Evolutionary conservation across 495 filamentous ascomycete genomes (phyloP).

Genomic region (Filosporella fistucella): DNA sequence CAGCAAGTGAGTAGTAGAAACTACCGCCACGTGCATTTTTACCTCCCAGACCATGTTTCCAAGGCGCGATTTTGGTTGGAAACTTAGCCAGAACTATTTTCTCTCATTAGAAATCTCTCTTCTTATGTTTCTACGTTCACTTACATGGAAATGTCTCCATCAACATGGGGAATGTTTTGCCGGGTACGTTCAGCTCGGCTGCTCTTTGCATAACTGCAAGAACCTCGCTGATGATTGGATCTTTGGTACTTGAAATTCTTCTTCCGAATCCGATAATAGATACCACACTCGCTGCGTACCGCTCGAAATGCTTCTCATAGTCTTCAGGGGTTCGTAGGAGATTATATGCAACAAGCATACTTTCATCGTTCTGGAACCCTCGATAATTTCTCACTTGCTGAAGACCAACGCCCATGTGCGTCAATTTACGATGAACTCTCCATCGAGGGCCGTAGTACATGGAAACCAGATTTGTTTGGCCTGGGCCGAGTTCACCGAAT

Average conservation of each 20-base stretch:
- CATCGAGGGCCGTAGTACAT: slow-evolving; percentile 58
- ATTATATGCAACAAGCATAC: slow-evolving; percentile 45
- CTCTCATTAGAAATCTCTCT: slow-evolving; percentile 28
- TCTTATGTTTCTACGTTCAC: background rate
- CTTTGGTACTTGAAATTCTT: slow-evolving; percentile 51
- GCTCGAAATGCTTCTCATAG: slow-evolving; percentile 60
- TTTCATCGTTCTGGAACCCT: slow-evolving; percentile 56
- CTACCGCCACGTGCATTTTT: slow-evolving; percentile 37
- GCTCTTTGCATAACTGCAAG: slow-evolving; percentile 60
- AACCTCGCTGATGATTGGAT: slow-evolving; percentile 56
- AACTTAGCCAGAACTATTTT: slow-evolving; percentile 45
- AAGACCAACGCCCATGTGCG: slow-evolving; percentile 53
- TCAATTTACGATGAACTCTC: slow-evolving; percentile 58
- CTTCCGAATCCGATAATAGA: slow-evolving; percentile 60
- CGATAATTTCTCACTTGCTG: slow-evolving; percentile 58
- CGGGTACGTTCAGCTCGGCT: slow-evolving; percentile 61
- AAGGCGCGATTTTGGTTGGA: slow-evolving; percentile 53
- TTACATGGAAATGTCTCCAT: slow-evolving; percentile 52
- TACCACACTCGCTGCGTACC: slow-evolving; percentile 61
- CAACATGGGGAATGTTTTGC: slow-evolving; percentile 57
- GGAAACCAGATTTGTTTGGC: slow-evolving; percentile 54
- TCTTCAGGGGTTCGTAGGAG: slow-evolving; percentile 39
- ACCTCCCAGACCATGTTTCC: slow-evolving; percentile 52
- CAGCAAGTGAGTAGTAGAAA: slow-evolving; percentile 53
- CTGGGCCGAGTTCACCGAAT: slow-evolving; percentile 54